Base-by-base conservation (phyloP, 2,329 filamentous ascomycete species). In the Sodiomyces alkalinus region DNA sequence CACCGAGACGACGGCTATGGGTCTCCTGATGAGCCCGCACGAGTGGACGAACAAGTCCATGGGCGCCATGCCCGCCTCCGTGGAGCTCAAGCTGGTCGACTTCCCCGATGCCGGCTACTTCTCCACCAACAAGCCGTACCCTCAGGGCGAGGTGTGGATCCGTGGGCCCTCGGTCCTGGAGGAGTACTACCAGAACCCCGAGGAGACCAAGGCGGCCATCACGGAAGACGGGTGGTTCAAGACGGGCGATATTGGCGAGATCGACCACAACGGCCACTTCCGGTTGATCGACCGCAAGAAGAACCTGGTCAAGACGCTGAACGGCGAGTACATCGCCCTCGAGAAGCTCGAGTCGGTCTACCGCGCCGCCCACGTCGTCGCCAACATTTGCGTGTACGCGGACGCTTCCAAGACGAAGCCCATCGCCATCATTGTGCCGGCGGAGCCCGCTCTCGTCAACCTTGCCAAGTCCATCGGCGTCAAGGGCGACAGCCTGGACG, bases 131-230 rank as follows among this genome's bases (percentile, higher is more conserved):
- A 77, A 72, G 38, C 81, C 82, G 13, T 59, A 67, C 39, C 74
- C 80, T 1, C 82, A 90, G 53, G 82, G 82, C 42, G 82, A 92
- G 53, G 78, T 92, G 47, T 87, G 78, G 78, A 85, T 92, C 42
- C 78, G 81, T 26, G 83, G 83, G 16, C 67, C 64, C 19, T 64
- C 69, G 34, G 75, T 92, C 28, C 70, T 76, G 33, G 56, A 64
- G 6, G 74, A 73, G 24, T 92, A 92, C 55, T 80, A 77, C 44
- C 60, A 87, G 34, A 79, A 90, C 43, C 71, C 76, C 26, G 64
- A 80, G 49, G 80, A 90, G 58, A 90, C 80, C 17, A 60, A 62
- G 23, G 74, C 74, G 41, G 59, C 76, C 3, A 68, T 83, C 37
- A 74, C 74, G 1, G 57, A 65, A 2, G 81, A 82, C 39, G 78